Percentiles rank a stretch among this genome's conserved stretches.
These are phyloP conservation scores for Amaranthus cruentus DNA, from an alignment of 148 eudicot species.

Conservation along the genomic window DNA sequence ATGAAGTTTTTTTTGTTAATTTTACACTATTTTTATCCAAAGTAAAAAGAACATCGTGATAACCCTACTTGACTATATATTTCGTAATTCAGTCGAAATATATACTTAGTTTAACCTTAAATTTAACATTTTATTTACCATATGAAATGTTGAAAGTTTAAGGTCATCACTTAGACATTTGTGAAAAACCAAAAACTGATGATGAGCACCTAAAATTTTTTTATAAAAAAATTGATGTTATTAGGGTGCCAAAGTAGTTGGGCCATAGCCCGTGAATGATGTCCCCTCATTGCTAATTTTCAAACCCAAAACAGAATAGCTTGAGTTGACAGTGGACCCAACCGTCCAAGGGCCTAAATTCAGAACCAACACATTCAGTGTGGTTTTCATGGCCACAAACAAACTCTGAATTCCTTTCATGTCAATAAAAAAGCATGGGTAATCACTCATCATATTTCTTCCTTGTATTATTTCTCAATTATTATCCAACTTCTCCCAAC, in stretches of 20 bases:
- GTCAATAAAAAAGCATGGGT: constrained; percentile 1
- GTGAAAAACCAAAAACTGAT: too few species aligned
- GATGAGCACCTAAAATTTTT: too few species aligned
- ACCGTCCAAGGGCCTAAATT: neutral
- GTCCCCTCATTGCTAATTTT: neutral
- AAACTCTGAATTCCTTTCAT: neutral
- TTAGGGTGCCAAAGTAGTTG: neutral
- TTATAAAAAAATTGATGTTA: too few species aligned
- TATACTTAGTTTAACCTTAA: too few species aligned
- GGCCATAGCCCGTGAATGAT: neutral
- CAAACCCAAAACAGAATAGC: constrained; percentile 8
- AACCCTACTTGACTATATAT: too few species aligned
- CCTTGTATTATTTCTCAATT: constrained; percentile 1
- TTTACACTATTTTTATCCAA: too few species aligned
- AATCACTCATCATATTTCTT: neutral
- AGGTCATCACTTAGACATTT: too few species aligned
- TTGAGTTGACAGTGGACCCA: constrained; percentile 14
- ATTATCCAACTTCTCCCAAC: neutral
- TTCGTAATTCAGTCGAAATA: too few species aligned
- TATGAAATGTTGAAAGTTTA: too few species aligned
- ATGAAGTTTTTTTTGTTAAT: too few species aligned
- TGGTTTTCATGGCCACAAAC: neutral
- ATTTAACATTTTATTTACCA: too few species aligned
- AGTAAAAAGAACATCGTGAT: too few species aligned
- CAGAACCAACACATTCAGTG: neutral